Evolutionary conservation across 1,284 basidiomycete species (phyloP).

Genomic region (Cutaneotrichosporon daszewskae): DNA sequence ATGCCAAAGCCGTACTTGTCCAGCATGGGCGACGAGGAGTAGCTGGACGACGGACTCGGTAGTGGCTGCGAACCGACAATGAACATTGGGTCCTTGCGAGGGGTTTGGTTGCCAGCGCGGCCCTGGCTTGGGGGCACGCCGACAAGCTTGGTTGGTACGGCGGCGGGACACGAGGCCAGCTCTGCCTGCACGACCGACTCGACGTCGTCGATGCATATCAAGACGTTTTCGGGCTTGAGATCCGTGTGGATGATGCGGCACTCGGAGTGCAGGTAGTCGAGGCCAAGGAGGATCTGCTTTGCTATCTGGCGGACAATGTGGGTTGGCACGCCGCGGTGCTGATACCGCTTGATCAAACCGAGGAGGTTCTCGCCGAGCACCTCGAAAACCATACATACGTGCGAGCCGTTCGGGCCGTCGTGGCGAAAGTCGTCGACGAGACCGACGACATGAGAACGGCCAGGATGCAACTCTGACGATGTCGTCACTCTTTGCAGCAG

Average conservation of each 20-base stretch:
- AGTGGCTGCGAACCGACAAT: constrained; percentile 93
- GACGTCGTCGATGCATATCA: constrained; percentile 96
- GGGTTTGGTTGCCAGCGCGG: constrained; percentile 94
- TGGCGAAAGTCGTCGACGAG: constrained; percentile 97
- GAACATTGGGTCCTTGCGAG: constrained; percentile 76
- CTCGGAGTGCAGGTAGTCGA: constrained; percentile 96
- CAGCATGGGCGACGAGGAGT: constrained; percentile 68
- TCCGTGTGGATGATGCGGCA: constrained; percentile 96
- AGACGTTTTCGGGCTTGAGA: constrained; percentile 95
- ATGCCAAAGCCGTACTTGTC: constrained; percentile 91
- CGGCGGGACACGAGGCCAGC: constrained; percentile 57
- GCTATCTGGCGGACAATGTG: constrained; percentile 92
- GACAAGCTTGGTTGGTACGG: constrained; percentile 71
- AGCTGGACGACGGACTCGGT: constrained; percentile 68
- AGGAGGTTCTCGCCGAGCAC: constrained; percentile 97
- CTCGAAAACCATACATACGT: constrained; percentile 99
- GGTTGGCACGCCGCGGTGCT: constrained; percentile 85
- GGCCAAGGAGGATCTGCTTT: constrained; percentile 88
- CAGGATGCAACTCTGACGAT: constrained; percentile 61
- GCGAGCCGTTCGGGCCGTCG: constrained; percentile 90
- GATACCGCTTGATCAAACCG: constrained; percentile 86
- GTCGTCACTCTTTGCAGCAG: constrained; percentile 91
- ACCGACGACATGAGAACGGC: constrained; percentile 68
- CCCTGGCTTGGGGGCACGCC: constrained; percentile 94
- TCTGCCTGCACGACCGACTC: constrained; percentile 88